Evolutionary conservation across 2,329 filamentous ascomycete species (phyloP).

Genomic region (Fusarium continuum): DNA sequence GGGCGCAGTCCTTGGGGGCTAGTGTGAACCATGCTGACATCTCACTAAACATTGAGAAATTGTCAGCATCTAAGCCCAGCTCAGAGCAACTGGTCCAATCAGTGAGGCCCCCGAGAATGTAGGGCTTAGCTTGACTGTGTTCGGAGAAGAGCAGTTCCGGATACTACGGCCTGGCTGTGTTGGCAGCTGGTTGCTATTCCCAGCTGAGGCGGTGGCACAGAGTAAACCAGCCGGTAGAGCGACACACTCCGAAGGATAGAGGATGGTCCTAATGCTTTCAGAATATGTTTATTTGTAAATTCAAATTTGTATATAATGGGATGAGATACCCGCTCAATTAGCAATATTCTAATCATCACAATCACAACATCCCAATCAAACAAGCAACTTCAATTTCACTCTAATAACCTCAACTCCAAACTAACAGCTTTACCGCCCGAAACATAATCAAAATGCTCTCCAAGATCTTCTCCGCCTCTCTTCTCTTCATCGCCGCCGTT

Average conservation of each 20-base stretch:
- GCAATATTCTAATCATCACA: slow-evolving; percentile 28
- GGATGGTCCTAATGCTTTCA: not conserved
- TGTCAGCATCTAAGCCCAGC: slow-evolving; percentile 29
- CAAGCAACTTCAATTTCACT: not conserved
- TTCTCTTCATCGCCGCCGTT: slow-evolving; percentile 45
- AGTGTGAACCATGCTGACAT: slow-evolving; percentile 24
- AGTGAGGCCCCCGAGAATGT: not conserved
- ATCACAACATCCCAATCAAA: slow-evolving; percentile 11
- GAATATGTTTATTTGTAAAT: not conserved
- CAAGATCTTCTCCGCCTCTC: slow-evolving; percentile 42
- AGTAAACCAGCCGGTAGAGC: not conserved
- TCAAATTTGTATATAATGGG: slow-evolving; percentile 36
- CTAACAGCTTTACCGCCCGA: no score
- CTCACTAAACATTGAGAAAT: slow-evolving; percentile 1
- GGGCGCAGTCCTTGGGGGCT: slow-evolving; percentile 34
- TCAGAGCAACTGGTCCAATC: not conserved
- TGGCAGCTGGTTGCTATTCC: slow-evolving; percentile 27
- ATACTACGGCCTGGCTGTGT: slow-evolving; percentile 12
- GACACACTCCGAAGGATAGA: not conserved
- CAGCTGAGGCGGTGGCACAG: slow-evolving; percentile 17
- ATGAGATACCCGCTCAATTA: slow-evolving; percentile 7
- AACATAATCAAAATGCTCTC: slow-evolving; percentile 47
- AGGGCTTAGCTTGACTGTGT: not conserved
- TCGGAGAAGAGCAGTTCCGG: slow-evolving; percentile 23
- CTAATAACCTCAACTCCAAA: not conserved